Evolutionary conservation across 495 filamentous ascomycete genomes (phyloP), one percentile per base, ranked within the genome.

Genomic region (Hypoxylon trugodes): DNA sequence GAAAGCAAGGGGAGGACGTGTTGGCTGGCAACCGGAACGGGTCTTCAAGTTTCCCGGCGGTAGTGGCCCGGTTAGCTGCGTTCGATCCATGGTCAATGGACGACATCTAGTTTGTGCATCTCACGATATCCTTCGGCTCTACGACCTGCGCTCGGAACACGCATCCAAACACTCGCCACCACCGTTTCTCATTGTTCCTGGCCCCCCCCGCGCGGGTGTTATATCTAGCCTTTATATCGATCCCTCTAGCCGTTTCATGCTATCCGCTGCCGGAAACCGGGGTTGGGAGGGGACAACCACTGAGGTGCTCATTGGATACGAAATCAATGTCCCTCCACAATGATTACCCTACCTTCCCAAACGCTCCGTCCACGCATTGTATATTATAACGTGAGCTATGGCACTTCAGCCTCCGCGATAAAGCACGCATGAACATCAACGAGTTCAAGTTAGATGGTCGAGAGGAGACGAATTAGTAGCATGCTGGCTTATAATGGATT

Each of bases 281-380:
- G 95, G 95, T 2, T 98, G 96, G 96, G 96, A 98, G 73, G 95
- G 95, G n/a, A 86, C 80, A 24, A 87, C 82, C 22, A 97, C 95
- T 1, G 95, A 98, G 77, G 92, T 95, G 6, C 73, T 97, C 24
- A 82, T 98, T 36, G 95, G 95, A 42, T 98, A 98, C 74, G 95
- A 98, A 74, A 96, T 98, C 9, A 69, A 73, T 12, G 64, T 70
- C 1, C 70, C 70, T 1, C 36, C 26, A 7, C 50, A 10, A 45
- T 43, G 12, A 18, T 42, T n/a, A 26, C 37, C 6, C 2, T 12
- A 21, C 10, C 10, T 30, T 48, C 8, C n/a, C n/a, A 16, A 6
- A 9, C 6, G 45, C 5, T 30, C 7, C 26, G 2, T 30, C 8
- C 25, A 12, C 8, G n/a, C 21, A 10, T 32, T 6, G 42, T 12